Percentiles rank a stretch among this genome's conserved stretches.
Conservation (phyloP, 2,329 filamentous ascomycete species). For the Gliomastix tumulicola region DNA sequence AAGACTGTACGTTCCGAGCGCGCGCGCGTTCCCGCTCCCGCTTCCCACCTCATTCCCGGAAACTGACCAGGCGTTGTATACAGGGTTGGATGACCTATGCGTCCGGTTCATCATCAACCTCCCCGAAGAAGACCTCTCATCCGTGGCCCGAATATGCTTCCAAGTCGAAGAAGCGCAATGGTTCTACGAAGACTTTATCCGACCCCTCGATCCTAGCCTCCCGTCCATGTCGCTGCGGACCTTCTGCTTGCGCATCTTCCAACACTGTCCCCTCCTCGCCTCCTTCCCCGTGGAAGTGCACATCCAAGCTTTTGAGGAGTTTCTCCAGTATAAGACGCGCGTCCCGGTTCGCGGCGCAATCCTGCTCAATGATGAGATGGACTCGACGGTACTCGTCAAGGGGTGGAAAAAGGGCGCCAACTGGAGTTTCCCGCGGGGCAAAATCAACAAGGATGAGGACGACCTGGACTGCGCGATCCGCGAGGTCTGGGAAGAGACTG, state of each 20-base stretch:
- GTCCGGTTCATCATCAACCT: slow-evolving; percentile 98
- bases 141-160: slow-evolving; percentile 92
- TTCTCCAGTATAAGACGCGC: slow-evolving; percentile 87
- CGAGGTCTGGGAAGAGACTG: slow-evolving; percentile 95
- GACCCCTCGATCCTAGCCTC: slow-evolving; percentile 75
- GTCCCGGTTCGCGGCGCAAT: slow-evolving; percentile 94
- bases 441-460: slow-evolving; percentile 96
- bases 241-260: slow-evolving; percentile 87
- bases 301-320: slow-evolving; percentile 80
- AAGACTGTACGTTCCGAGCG: slow-evolving; percentile 64
- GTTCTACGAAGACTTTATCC: slow-evolving; percentile 99
- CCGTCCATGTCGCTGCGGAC: slow-evolving; percentile 78
- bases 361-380: slow-evolving; percentile 89
- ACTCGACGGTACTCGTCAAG: slow-evolving; percentile 86
- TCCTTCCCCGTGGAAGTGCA: slow-evolving; percentile 73
- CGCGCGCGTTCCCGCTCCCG: too few relatives aligned
- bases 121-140: slow-evolving; percentile 81
- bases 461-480: slow-evolving; percentile 90
- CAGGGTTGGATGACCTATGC: slow-evolving; percentile 94
- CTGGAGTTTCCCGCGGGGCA: slow-evolving; percentile 95
- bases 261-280: slow-evolving; percentile 85
- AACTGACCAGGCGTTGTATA: slow-evolving; percentile 5
- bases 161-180: slow-evolving; percentile 99
- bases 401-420: slow-evolving; percentile 96
- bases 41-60: too few relatives aligned